Evolutionary conservation across 83 land plant genomes (phyloP).

Genomic region (Isoetes engelmannii): DNA sequence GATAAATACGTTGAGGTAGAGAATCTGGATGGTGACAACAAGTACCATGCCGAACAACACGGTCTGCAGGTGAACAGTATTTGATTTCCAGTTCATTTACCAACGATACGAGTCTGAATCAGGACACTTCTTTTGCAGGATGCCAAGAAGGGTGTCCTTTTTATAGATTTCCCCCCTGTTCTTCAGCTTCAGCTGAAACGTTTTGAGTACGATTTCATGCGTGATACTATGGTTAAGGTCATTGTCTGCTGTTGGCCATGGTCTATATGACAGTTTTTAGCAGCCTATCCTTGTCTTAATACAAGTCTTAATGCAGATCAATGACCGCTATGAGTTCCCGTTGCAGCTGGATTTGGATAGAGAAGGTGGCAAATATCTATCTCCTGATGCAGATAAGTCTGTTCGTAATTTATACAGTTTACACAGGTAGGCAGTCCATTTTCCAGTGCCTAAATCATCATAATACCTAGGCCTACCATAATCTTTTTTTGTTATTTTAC

Average conservation of each 20-base stretch:
- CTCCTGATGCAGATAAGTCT: constrained; percentile 1
- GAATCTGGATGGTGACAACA: constrained; percentile 20
- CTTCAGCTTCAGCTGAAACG: constrained; percentile 4
- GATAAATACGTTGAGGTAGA: constrained; percentile 23
- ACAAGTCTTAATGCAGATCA: not conserved
- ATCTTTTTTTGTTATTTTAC: not conserved
- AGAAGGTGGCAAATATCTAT: constrained; percentile 6
- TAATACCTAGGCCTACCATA: too few relatives aligned
- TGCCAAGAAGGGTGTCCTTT: constrained; percentile 9
- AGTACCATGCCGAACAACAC: constrained; percentile 24
- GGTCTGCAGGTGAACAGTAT: constrained; percentile 17
- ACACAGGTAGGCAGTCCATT: not conserved
- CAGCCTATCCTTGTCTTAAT: not conserved
- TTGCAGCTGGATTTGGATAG: constrained; percentile 9
- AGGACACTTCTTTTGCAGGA: not conserved
- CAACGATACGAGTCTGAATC: not conserved
- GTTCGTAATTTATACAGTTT: constrained; percentile 7
- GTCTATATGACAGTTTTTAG: not conserved
- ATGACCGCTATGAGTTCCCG: constrained; percentile 9
- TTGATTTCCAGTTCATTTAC: not conserved
- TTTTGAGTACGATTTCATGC: not conserved
- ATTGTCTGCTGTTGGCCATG: not conserved
- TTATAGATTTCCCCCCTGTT: constrained; percentile 12
- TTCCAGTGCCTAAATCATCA: too few relatives aligned
- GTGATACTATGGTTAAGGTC: constrained; percentile 11